Conservation (phyloP, 2,329 filamentous ascomycete species). For the Alternaria longipes region DNA sequence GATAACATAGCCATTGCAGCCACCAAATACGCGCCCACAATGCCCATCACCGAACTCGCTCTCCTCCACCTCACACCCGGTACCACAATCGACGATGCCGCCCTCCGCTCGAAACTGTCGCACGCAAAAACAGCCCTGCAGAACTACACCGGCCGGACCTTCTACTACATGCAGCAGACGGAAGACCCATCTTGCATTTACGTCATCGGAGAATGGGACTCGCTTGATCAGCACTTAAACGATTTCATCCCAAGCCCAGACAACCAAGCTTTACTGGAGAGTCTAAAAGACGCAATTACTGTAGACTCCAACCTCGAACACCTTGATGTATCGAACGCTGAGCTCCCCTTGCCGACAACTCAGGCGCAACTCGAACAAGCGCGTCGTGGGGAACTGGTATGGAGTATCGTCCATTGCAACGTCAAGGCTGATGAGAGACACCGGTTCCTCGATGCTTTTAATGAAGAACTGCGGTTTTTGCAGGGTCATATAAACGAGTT, state of each 20-base stretch:
- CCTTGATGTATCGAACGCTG: conserved; percentile 50
- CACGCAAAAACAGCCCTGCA: conserved; percentile 52
- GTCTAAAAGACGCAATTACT: conserved; percentile 49
- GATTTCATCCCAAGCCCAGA: conserved; percentile 55
- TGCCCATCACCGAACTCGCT: conserved; percentile 59
- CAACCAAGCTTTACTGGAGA: conserved; percentile 54
- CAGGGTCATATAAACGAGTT: conserved; percentile 36
- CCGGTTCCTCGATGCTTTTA: conserved; percentile 41
- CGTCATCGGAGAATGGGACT: conserved; percentile 59
- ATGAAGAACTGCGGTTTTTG: conserved; percentile 34
- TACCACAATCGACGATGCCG: conserved; percentile 26
- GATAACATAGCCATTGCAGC: background rate
- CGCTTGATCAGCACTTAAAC: conserved; percentile 53
- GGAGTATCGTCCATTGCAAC: conserved; percentile 50
- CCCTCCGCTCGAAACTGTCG: conserved; percentile 44
- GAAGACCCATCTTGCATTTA: conserved; percentile 56
- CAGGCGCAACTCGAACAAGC: conserved; percentile 3
- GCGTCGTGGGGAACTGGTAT: conserved; percentile 18
- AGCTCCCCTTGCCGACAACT: conserved; percentile 37
- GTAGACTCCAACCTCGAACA: conserved; percentile 55
- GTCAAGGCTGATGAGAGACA: conserved; percentile 33
- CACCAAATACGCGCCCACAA: conserved; percentile 22
- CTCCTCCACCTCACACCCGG: conserved; percentile 50
- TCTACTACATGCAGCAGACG: conserved; percentile 55
- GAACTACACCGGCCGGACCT: conserved; percentile 47